A percentile compares a stretch with the other conserved stretches of the same genome.
Evolutionary conservation across 192 early-diverging fungal genomes (phyloP).

Genomic region (Piromyces sp.): DNA sequence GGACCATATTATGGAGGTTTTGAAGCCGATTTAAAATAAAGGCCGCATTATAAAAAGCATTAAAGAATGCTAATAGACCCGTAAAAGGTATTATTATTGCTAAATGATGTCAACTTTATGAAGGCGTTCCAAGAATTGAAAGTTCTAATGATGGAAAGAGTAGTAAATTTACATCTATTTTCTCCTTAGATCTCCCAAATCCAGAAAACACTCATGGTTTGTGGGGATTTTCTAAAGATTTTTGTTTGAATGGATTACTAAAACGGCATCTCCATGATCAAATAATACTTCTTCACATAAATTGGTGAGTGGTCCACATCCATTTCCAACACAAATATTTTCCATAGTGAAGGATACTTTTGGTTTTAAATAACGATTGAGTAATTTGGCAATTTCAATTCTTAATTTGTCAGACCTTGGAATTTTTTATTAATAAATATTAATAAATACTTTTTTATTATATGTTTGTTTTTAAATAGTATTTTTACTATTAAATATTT

Average conservation of each 20-base stretch:
- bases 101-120: background rate
- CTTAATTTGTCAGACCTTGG: constrained; percentile 41
- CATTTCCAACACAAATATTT: constrained; percentile 38
- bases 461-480: constrained; percentile 10
- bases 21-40: constrained; percentile 7
- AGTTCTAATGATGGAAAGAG: constrained; percentile 3
- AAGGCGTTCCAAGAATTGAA: no score
- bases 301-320: no score
- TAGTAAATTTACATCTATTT: constrained; percentile 35
- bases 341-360: constrained; percentile 14
- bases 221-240: constrained; percentile 73
- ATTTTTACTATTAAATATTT: no score
- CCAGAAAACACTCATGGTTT: constrained; percentile 44
- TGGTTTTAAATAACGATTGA: constrained; percentile 48
- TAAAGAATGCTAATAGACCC: constrained; percentile 15
- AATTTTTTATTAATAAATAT: no score
- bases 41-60: constrained; percentile 26
- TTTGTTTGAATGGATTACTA: constrained; percentile 39
- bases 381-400: constrained; percentile 29
- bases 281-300: no score
- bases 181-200: constrained; percentile 38
- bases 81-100: constrained; percentile 44
- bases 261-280: constrained; percentile 46
- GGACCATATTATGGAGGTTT: constrained; percentile 68
- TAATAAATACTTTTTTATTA: no score